Evolutionary conservation across 257 asterid genomes (phyloP).

Genomic region (Salvia miltiorrhiza): DNA sequence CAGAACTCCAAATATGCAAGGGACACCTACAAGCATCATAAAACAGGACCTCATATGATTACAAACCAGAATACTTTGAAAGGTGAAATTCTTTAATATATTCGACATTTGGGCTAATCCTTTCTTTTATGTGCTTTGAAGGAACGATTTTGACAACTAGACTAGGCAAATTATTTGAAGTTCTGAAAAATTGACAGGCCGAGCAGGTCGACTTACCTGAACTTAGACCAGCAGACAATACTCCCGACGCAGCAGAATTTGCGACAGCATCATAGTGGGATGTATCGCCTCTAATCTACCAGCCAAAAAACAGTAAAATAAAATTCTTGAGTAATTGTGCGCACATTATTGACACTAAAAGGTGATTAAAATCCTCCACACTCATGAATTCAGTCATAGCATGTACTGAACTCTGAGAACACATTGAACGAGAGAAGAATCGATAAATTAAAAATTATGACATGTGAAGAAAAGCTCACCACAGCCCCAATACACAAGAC

Average conservation of each 20-base stretch:
- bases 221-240: slow-evolving; percentile 78
- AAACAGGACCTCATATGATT: slow-evolving; percentile 9
- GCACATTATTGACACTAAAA: background rate
- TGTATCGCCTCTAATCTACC: slow-evolving; percentile 87
- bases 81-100: background rate
- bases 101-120: background rate
- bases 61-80: background rate
- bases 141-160: too few species aligned
- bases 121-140: too few species aligned
- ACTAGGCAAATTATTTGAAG: too few species aligned
- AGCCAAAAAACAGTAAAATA: slow-evolving; percentile 22
- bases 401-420: background rate
- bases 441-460: background rate
- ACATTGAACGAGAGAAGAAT: background rate
- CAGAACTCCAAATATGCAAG: slow-evolving; percentile 92
- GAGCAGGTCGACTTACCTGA: slow-evolving; percentile 44
- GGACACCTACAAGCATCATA: slow-evolving; percentile 57
- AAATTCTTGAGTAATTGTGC: background rate
- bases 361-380: background rate
- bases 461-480: slow-evolving; percentile 46
- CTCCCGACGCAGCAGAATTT: slow-evolving; percentile 94
- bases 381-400: background rate
- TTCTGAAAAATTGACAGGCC: background rate
- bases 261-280: slow-evolving; percentile 95
- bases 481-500: slow-evolving; percentile 92